Conservation (phyloP, 2,329 filamentous ascomycete species). For the Fusarium praegraminearum region DNA sequence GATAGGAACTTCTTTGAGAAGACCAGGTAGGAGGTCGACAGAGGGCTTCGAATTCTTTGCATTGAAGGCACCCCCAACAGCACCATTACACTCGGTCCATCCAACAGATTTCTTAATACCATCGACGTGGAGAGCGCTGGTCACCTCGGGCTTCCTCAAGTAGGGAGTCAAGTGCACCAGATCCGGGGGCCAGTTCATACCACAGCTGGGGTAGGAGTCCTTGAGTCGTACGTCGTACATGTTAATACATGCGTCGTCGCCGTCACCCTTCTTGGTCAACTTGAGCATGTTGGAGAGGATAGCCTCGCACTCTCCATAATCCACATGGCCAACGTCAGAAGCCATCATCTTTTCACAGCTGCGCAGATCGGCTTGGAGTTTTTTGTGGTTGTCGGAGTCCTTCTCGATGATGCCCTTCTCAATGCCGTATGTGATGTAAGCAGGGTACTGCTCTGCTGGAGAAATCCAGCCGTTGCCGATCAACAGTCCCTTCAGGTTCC, state of each 20-base stretch:
- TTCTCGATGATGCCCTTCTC: slow-evolving; percentile 78
- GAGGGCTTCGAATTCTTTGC: slow-evolving; percentile 78
- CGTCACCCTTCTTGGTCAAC: slow-evolving; percentile 68
- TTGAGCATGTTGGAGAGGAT: slow-evolving; percentile 80
- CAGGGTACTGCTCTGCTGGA: slow-evolving; percentile 86
- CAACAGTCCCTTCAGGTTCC: slow-evolving; percentile 86
- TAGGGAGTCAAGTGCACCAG: slow-evolving; percentile 83
- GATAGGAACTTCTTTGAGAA: slow-evolving; percentile 82
- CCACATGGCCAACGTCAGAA: slow-evolving; percentile 64
- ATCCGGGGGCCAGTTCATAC: slow-evolving; percentile 98
- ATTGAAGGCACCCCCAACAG: slow-evolving; percentile 78
- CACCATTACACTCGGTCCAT: slow-evolving; percentile 90
- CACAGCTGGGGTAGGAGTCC: slow-evolving; percentile 85
- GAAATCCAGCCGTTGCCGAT: slow-evolving; percentile 99
- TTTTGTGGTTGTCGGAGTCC: slow-evolving; percentile 71
- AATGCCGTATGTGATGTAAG: slow-evolving; percentile 86
- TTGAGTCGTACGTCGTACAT: slow-evolving; percentile 96
- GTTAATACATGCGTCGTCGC: slow-evolving; percentile 78
- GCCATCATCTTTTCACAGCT: slow-evolving; percentile 75
- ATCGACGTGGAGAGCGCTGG: slow-evolving; percentile 84
- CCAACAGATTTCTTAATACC: slow-evolving; percentile 79
- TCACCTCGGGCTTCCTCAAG: slow-evolving; percentile 83
- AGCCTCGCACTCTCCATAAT: slow-evolving; percentile 77
- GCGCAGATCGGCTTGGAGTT: slow-evolving; percentile 76
- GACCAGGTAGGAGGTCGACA: slow-evolving; percentile 78